phyloP scores from a whole-genome alignment of 2,329 filamentous ascomycete species.

The Thelonectria olida region DNA sequence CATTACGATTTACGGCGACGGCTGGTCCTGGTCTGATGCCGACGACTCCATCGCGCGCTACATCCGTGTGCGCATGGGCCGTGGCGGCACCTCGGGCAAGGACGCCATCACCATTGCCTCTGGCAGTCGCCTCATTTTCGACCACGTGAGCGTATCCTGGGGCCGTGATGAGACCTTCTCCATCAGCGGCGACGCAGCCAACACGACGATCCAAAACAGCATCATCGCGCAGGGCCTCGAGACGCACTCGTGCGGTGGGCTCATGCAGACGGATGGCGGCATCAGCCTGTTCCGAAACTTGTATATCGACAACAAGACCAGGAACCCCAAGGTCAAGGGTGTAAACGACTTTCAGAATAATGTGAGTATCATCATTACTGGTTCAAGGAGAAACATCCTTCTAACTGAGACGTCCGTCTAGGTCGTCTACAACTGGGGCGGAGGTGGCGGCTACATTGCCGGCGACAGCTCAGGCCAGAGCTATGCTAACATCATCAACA shows the following conservation, averaged over 20 bases:
- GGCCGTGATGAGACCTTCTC: conserved; percentile 66
- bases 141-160: conserved; percentile 63
- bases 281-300: conserved; percentile 63
- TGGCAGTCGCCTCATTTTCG: conserved; percentile 64
- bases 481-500: conserved; percentile 62
- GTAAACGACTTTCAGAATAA: conserved; percentile 63
- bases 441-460: conserved; percentile 63
- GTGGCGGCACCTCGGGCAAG: conserved; percentile 59
- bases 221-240: conserved; percentile 64
- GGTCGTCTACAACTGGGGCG: conserved; percentile 65
- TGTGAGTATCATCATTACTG: conserved; percentile 3
- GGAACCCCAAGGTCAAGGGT: conserved; percentile 66
- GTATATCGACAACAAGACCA: conserved; percentile 66
- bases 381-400: too few relatives aligned
- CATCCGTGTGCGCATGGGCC: conserved; percentile 64
- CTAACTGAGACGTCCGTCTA: conserved; percentile 35
- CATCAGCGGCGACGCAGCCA: conserved; percentile 57
- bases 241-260: conserved; percentile 61
- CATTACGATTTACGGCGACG: conserved; percentile 64
- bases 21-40: conserved; percentile 60
- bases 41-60: conserved; percentile 64
- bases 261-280: conserved; percentile 60
- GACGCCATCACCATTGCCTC: conserved; percentile 63
- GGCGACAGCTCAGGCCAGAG: conserved; percentile 58
- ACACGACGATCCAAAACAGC: conserved; percentile 61